Evolutionary conservation across 768 basidiomycete genomes (phyloP).

Genomic region (Exidia glandulosa): DNA sequence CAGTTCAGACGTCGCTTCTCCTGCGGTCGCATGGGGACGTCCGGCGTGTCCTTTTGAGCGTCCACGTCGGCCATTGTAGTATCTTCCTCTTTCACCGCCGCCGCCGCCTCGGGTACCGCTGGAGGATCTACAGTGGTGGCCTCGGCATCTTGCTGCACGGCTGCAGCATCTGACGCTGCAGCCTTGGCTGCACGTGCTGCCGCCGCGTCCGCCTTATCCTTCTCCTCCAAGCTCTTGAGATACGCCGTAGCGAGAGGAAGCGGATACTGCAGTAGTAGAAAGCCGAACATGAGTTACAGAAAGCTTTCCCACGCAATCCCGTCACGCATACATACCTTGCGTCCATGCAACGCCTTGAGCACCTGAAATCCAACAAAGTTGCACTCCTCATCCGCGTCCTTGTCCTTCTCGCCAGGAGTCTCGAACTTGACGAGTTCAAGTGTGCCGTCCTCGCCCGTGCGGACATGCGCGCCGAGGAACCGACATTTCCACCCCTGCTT

Average conservation of each 20-base stretch:
- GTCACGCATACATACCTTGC: slow-evolving; percentile 40
- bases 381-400: slow-evolving; percentile 44
- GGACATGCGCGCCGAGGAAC: slow-evolving; percentile 71
- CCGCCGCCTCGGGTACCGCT: slow-evolving; percentile 6
- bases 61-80: slow-evolving; percentile 10
- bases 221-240: slow-evolving; percentile 28
- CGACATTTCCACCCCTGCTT: slow-evolving; percentile 84
- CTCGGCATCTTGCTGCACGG: slow-evolving; percentile 12
- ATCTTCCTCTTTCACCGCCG: slow-evolving; percentile 7
- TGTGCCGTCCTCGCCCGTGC: slow-evolving; percentile 33
- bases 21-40: slow-evolving; percentile 53
- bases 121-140: slow-evolving; percentile 4
- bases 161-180: slow-evolving; percentile 15
- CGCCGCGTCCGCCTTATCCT: slow-evolving; percentile 26
- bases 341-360: slow-evolving; percentile 51
- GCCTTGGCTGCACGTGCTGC: slow-evolving; percentile 17
- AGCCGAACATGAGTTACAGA: not conserved
- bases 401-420: slow-evolving; percentile 47
- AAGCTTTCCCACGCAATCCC: not conserved
- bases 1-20: slow-evolving; percentile 88
- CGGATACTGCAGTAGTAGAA: slow-evolving; percentile 43
- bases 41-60: slow-evolving; percentile 44
- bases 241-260: slow-evolving; percentile 55
- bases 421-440: slow-evolving; percentile 41
- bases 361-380: slow-evolving; percentile 54